Evolutionary conservation across 176 grass and related monocot genomes (phyloP), one percentile per base, ranked within the genome.

Genomic region (Bromus sterilis): DNA sequence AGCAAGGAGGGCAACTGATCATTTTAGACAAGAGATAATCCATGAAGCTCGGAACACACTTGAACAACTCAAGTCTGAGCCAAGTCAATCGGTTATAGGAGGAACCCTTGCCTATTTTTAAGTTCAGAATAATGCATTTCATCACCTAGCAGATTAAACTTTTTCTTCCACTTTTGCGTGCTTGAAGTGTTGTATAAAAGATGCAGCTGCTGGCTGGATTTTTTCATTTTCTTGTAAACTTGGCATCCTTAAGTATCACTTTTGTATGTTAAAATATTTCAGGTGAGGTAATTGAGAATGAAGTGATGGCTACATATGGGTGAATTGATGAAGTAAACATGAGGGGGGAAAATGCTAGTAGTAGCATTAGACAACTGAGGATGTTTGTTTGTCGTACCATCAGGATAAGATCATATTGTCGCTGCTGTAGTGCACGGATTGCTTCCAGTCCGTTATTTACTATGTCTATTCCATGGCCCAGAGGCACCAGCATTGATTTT

Each of bases 391-490:
- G 20, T 44, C 81, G 15, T 90, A 97, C 95, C 95, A 97, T 97
- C 39, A 97, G 81, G 82, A 97, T 94, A 72, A 97, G 84, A 91
- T 97, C 86, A 71, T 92, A 97, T 53, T 88, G 83, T 57, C 39
- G 65, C 41, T 40, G 29, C 75, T 97, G 95, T 78, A 97, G 68
- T 76, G 92, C 92, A 65, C 29, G 86, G 62, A 97, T 92, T 49
- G 95, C 95, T 89, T 94, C 83, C 84, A 92, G 26, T 61, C 95
- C 92, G 1, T 97, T 92, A 81, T 97, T 94, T 80, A 89, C 94
- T 12, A 97, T 79, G 67, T 92, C 77, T 88, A 94, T 85, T 78
- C 57, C 83, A 60, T 94, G 86, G 20, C 85, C 89, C 32, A 97
- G 62, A n/a, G 94, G 89, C 87, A 87, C 87, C 70, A 97, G 69